Evolutionary conservation across 179 eudicot species (phyloP).

Genomic region (Sideroxylon spinosum): DNA sequence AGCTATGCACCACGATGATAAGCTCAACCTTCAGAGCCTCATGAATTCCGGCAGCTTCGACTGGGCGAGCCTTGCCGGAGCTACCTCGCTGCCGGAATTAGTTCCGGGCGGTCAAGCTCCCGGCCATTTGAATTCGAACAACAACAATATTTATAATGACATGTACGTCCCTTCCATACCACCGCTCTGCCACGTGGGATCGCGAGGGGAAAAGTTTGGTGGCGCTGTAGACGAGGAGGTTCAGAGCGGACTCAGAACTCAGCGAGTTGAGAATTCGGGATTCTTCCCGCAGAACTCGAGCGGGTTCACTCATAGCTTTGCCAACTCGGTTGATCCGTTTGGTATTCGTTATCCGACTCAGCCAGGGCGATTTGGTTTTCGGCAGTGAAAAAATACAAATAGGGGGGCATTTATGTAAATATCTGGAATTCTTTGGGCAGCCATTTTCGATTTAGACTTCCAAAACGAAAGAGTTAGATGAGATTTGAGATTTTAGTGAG

Average conservation of each 20-base stretch:
- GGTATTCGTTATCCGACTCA: conserved; percentile 39
- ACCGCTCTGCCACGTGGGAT: conserved; percentile 30
- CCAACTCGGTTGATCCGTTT: conserved; percentile 39
- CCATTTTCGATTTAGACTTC: neutral
- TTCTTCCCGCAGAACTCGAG: conserved; percentile 28
- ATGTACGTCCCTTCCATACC: conserved; percentile 35
- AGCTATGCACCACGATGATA: conserved; percentile 29
- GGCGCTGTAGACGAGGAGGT: conserved; percentile 43
- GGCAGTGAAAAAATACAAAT: conserved; percentile 16
- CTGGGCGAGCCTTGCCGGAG: conserved; percentile 54
- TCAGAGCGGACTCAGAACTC: conserved; percentile 40
- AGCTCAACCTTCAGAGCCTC: conserved; percentile 41
- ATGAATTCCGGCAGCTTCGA: conserved; percentile 56
- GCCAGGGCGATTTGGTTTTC: conserved; percentile 31
- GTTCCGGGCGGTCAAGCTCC: conserved; percentile 9
- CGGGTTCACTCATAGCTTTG: conserved; percentile 21
- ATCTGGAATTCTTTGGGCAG: conserved; percentile 24
- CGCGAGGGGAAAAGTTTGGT: conserved; percentile 18
- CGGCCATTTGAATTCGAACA: conserved; percentile 3
- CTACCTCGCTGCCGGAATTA: conserved; percentile 27
- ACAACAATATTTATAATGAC: conserved; percentile 21
- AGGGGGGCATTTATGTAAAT: conserved; percentile 29
- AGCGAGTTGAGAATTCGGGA: conserved; percentile 22
- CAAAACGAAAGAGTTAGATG: too few relatives aligned
- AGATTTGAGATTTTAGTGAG: too few relatives aligned